Conservation (phyloP, 2,329 filamentous ascomycete genomes). For the Nothophaeocryptopus gaeumannii region DNA sequence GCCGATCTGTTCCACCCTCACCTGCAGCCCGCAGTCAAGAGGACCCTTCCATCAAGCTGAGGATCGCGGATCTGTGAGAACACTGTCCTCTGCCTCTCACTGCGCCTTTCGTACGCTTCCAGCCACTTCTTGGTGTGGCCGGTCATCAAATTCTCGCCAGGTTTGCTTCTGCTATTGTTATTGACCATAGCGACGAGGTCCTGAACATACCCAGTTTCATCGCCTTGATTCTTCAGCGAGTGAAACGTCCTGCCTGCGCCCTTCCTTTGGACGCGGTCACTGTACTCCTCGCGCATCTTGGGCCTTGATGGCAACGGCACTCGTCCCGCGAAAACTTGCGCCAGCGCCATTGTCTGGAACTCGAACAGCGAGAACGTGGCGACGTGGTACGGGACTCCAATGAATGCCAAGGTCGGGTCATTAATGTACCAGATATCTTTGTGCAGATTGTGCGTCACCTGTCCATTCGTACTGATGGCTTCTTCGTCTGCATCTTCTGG, state of each 20-base stretch:
- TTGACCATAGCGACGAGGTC: conserved; percentile 43
- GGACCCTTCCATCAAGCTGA: conserved; percentile 8
- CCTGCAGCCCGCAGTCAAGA: conserved; percentile 10
- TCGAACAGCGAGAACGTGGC: conserved; percentile 69
- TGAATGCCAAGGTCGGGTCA: conserved; percentile 61
- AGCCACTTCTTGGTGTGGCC: conserved; percentile 40
- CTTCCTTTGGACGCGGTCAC: conserved; percentile 35
- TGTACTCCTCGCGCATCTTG: conserved; percentile 45
- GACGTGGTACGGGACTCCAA: conserved; percentile 64
- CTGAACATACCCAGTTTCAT: conserved; percentile 41
- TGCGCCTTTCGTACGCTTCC: conserved; percentile 34
- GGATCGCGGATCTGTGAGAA: conserved; percentile 14
- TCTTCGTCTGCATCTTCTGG: conserved; percentile 51
- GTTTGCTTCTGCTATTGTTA: conserved; percentile 22
- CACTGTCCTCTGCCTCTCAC: conserved; percentile 35
- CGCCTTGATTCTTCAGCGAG: conserved; percentile 38
- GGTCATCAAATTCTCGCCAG: conserved; percentile 24
- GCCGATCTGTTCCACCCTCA: background rate
- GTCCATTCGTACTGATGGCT: conserved; percentile 62
- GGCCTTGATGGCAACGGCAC: conserved; percentile 47
- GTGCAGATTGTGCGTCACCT: conserved; percentile 61
- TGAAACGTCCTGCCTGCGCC: conserved; percentile 47
- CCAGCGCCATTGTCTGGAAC: conserved; percentile 63
- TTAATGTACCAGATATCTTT: conserved; percentile 70
- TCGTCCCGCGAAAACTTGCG: conserved; percentile 55